Evolutionary conservation across 1,284 basidiomycete species (phyloP).

Genomic region (Earliella scabrosa): DNA sequence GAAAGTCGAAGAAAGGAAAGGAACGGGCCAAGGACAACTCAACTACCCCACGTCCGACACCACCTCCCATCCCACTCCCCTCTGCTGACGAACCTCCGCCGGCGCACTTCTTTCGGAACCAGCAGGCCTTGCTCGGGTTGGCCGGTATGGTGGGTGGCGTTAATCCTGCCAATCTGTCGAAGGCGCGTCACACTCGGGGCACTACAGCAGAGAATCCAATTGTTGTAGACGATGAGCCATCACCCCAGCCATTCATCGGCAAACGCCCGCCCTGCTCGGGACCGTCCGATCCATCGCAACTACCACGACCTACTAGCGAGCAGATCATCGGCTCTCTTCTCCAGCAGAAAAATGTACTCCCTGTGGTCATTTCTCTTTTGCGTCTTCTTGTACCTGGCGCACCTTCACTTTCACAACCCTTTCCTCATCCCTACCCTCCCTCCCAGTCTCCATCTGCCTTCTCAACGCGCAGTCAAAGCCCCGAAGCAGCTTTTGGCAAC

Average conservation of each 20-base stretch:
- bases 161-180: conserved; percentile 55
- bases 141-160: conserved; percentile 71
- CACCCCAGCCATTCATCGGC: conserved; percentile 18
- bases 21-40: conserved; percentile 27
- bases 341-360: conserved; percentile 67
- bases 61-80: conserved; percentile 62
- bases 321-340: conserved; percentile 64
- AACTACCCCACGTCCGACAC: conserved; percentile 40
- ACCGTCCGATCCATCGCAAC: conserved; percentile 37
- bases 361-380: conserved; percentile 62
- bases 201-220: conserved; percentile 66
- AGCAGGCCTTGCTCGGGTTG: conserved; percentile 68
- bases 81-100: conserved; percentile 62
- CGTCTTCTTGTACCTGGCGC: conserved; percentile 41
- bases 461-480: conserved; percentile 1
- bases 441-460: neutral
- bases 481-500: neutral
- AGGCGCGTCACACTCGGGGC: conserved; percentile 48
- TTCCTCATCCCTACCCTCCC: conserved; percentile 15
- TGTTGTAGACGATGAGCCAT: conserved; percentile 60
- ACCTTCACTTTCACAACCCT: conserved; percentile 15
- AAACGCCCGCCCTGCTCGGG: conserved; percentile 16
- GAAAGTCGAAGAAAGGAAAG: conserved; percentile 31
- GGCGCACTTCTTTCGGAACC: conserved; percentile 73
- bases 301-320: conserved; percentile 53